Evolutionary conservation across 805 yeast species (phyloP).

Genomic region (Maudiozyma pseudohumilis): DNA sequence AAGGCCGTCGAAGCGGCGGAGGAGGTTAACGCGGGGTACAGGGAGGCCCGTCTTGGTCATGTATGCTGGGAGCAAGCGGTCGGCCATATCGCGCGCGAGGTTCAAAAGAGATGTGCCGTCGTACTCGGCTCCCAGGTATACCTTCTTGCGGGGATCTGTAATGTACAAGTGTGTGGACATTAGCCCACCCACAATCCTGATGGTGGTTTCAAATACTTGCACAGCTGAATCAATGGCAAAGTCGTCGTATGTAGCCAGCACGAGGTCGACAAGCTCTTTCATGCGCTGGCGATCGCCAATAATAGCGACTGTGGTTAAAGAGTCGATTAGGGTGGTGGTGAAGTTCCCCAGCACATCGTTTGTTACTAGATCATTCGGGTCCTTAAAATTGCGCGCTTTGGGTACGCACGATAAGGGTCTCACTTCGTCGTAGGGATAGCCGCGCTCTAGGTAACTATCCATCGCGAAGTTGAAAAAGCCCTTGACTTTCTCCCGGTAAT

Average conservation of each 20-base stretch:
- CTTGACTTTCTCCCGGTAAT: slow-evolving; percentile 37
- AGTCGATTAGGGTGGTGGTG: slow-evolving; percentile 68
- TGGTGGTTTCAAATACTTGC: slow-evolving; percentile 82
- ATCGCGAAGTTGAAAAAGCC: slow-evolving; percentile 65
- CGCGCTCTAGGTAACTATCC: slow-evolving; percentile 55
- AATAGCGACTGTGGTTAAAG: slow-evolving; percentile 68
- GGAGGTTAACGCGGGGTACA: slow-evolving; percentile 66
- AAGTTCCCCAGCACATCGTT: slow-evolving; percentile 84
- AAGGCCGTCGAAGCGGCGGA: slow-evolving; percentile 29
- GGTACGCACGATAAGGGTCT: slow-evolving; percentile 64
- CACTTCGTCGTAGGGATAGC: slow-evolving; percentile 77
- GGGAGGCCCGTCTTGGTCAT: slow-evolving; percentile 59
- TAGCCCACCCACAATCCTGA: slow-evolving; percentile 74
- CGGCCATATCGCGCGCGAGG: slow-evolving; percentile 69
- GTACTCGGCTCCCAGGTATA: slow-evolving; percentile 35
- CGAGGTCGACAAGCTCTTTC: slow-evolving; percentile 34
- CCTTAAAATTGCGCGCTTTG: slow-evolving; percentile 49
- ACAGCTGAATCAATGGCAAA: slow-evolving; percentile 62
- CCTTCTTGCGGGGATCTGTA: slow-evolving; percentile 35
- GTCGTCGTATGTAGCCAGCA: slow-evolving; percentile 30
- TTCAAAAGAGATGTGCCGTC: slow-evolving; percentile 56
- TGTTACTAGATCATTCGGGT: slow-evolving; percentile 44
- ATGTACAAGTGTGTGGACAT: slow-evolving; percentile 71
- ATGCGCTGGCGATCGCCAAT: slow-evolving; percentile 55
- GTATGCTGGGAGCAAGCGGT: slow-evolving; percentile 60